These are phyloP conservation scores for Pilasporangium apinafurcum DNA, from an alignment of 352 stramenopile species.

Conservation along the genomic window DNA sequence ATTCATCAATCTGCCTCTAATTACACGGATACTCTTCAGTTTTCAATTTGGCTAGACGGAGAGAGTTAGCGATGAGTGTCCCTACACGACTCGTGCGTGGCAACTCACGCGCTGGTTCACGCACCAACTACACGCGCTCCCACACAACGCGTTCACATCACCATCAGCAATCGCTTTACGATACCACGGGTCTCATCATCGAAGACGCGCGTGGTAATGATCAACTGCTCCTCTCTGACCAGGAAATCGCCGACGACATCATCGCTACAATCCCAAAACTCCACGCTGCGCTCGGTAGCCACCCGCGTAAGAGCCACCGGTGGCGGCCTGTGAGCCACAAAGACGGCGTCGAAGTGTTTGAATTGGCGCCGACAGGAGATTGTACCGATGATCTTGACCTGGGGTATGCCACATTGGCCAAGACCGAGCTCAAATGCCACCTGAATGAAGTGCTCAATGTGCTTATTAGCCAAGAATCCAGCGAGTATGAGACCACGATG, in stretches of 20 bases:
- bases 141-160: no score
- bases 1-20: no score
- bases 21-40: no score
- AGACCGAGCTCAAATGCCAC: conserved; percentile 45
- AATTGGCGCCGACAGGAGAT: conserved; percentile 20
- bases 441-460: conserved; percentile 65
- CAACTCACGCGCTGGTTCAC: no score
- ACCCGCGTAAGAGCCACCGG: conserved; percentile 13
- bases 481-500: conserved; percentile 43
- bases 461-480: conserved; percentile 35
- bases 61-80: no score
- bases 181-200: no score
- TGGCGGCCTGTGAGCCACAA: conserved; percentile 42
- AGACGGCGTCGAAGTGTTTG: conserved; percentile 38
- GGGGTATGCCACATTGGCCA: conserved; percentile 37
- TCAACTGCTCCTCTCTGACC: conserved; percentile 24
- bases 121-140: no score
- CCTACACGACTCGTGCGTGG: no score
- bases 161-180: no score
- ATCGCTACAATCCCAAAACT: conserved; percentile 35
- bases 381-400: conserved; percentile 41
- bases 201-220: no score
- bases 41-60: no score
- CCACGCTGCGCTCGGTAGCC: conserved; percentile 23
- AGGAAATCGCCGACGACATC: conserved; percentile 34